Evolutionary conservation across 192 early-diverging fungal genomes (phyloP), one percentile per base, ranked within the genome.

Genomic region (Powellomyces hirtus): DNA sequence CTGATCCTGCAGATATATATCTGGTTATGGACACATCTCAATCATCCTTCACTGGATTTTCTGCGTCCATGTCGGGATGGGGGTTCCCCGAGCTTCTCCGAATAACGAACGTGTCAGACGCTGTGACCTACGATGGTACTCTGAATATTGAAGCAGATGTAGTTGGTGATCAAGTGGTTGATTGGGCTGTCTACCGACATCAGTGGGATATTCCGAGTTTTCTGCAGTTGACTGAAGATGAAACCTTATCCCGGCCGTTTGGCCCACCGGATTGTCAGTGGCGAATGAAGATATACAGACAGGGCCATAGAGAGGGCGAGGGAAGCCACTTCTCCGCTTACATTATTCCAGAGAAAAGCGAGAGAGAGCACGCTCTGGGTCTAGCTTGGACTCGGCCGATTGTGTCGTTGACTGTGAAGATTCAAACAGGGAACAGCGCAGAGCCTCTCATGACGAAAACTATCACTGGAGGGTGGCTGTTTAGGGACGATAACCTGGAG

Each of bases 401-500:
- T 38, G 68, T 58, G 4, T 59, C 70, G n/a, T 72, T 83, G 34
- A 75, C 76, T 6, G 31, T 83, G 7, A 80, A 78, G 63, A 30
- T 80, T 13, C 24, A 50, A 6, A 36, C 51, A 13, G 58, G 44
- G 0, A 33, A 59, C 13, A 27, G 33, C 10, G 35, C 42, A 27
- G 69, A 63, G 31, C 29, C 60, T 2, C 51, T 83, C 1, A 44
- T 31, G 30, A 52, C 70, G 1, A 80, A 80, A 50, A 76, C 73
- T 27, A 35, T 80, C 1, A 80, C 81, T 4, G 81, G 81, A 6
- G 81, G 78, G 3, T 83, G 55, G 53, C 38, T 66, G 13, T 83
- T 78, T 58, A 34, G 16, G 6, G 50, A 64, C 34, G 62, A 46
- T 29, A 46, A 45, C 24, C 46, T 34, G 16, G 67, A 52, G 18